These are phyloP conservation scores for Beauveria sp. DNA, from an alignment of 2,329 filamentous ascomycete species.

Conservation along the genomic window DNA sequence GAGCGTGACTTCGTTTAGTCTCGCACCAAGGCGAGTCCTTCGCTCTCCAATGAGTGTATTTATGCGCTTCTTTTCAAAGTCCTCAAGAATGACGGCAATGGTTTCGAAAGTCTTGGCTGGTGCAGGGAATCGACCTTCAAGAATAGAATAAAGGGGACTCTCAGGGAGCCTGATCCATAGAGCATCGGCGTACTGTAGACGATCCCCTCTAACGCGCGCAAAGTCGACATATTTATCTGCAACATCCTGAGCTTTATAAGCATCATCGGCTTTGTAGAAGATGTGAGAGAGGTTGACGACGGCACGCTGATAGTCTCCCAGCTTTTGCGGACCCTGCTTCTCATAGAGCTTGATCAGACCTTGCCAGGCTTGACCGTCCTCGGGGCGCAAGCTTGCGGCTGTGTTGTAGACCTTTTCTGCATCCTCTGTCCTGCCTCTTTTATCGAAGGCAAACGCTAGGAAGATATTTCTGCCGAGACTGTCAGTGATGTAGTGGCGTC, in stretches of 20 bases:
- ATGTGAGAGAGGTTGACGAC: conserved; percentile 68
- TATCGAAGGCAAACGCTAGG: conserved; percentile 76
- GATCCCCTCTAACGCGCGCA: conserved; percentile 64
- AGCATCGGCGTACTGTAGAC: conserved; percentile 66
- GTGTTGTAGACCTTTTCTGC: conserved; percentile 69
- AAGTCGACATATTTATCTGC: conserved; percentile 75
- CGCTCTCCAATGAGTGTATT: conserved; percentile 86
- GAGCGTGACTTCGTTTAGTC: conserved; percentile 70
- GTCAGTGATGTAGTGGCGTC: background rate
- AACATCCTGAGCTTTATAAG: conserved; percentile 56
- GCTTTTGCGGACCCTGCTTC: conserved; percentile 59
- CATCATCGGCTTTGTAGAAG: conserved; percentile 58
- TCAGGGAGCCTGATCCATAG: conserved; percentile 71
- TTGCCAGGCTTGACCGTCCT: conserved; percentile 83
- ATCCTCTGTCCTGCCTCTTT: conserved; percentile 60
- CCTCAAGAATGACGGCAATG: conserved; percentile 75
- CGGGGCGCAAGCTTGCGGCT: conserved; percentile 63
- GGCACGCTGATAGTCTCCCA: conserved; percentile 68
- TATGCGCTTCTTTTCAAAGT: conserved; percentile 80
- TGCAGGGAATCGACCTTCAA: conserved; percentile 77
- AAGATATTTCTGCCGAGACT: conserved; percentile 60
- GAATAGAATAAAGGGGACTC: conserved; percentile 69
- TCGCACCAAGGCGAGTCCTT: conserved; percentile 78
- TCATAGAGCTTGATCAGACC: conserved; percentile 83
- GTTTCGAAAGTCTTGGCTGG: conserved; percentile 74